Base-by-base conservation (phyloP, 2,329 filamentous ascomycete genomes). In the Dothistroma pini region DNA sequence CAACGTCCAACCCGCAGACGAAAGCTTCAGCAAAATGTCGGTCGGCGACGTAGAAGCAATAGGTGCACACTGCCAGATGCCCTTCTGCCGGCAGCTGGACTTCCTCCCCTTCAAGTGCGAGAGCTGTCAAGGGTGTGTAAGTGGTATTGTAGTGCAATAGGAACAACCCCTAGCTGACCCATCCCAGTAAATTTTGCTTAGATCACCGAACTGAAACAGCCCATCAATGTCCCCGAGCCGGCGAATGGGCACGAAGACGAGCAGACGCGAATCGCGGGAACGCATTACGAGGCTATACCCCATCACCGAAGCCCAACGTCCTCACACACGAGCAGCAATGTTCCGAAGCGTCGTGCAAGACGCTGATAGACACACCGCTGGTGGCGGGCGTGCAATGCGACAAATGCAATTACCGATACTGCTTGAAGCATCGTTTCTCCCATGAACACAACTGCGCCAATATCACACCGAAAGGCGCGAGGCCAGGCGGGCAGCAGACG, bases 61-160 rank as follows among this genome's bases (percentile, higher is more conserved):
- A 69, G 95, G 95, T 76, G 86, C 86, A 64, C 93, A 97, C 80
- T 99, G 95, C 83, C 87, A 97, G 76, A 88, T 90, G 77, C 81
- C 89, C 66, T 96, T 91, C 81, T 99, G 95, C 82, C 89, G 93
- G 74, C 90, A 95, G 74, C 89, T 97, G 63, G 95, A 97, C 78
- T 97, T 99, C 76, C 86, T 99, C 4, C 95, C 95, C 4, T 97
- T 97, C 77, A 84, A 87, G 72, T 99, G 95, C 79, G 90, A 96
- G 74, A 95, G 90, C 68, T 99, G 95, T 79, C 84, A 79, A 71
- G 81, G 82, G 78, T 81, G 70, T 47, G 72, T 68, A 12, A 54
- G 60, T 53, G 25, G 29, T 49, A 29, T 54, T 47, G 19, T 16
- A 34, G 19, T 21, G 11, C 21, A 52, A 21, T 14, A 41, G 1